Evolutionary conservation across 805 yeast genomes (phyloP), one percentile per base, ranked within the genome.

Genomic region (Starmerella tilneyi): DNA sequence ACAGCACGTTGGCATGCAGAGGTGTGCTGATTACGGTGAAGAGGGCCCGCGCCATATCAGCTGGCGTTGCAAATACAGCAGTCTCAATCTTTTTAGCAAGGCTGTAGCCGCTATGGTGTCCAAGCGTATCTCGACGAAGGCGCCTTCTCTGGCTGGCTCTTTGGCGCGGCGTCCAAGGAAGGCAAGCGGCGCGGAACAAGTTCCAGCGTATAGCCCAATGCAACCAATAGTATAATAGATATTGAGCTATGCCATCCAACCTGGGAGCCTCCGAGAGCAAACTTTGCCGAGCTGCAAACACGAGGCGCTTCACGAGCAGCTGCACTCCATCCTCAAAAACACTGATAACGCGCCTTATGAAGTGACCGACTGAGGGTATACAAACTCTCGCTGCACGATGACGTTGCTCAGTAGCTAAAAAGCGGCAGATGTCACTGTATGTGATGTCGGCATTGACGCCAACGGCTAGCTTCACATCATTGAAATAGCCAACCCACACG

Each of bases 401-500:
- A n/a, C n/a, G n/a, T n/a, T 34, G 19, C 16, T 21, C 9, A 3
- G 26, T 4, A 5, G n/a, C 22, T 7, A 36, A 15, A 15, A 23
- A 24, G 3, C 9, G 30, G 21, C 40, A 36, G 13, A 36, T 36
- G 22, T 24, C 40, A 16, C 21, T 15, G 21, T 36, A 36, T 15
- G 40, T 36, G 9, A 22, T 17, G 21, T 24, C 28, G 30, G 30
- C 40, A 22, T 23, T 30, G 15, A 15, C 30, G n/a, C 40, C 40
- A n/a, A 36, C 16, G 2, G 40, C 22, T 5, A 36, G 9, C 22
- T n/a, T 36, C 9, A 28, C 30, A 15, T 36, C 17, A 9, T 24
- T 30, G 15, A 16, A 36, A 15, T 24, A 36, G 40, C 40, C 40
- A 7, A 12, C 12, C 40, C 40, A 36, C 13, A 36, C 40, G 9